Evolutionary conservation across 1,284 basidiomycete genomes (phyloP).

Genomic region (Xerocomus nothofagi): DNA sequence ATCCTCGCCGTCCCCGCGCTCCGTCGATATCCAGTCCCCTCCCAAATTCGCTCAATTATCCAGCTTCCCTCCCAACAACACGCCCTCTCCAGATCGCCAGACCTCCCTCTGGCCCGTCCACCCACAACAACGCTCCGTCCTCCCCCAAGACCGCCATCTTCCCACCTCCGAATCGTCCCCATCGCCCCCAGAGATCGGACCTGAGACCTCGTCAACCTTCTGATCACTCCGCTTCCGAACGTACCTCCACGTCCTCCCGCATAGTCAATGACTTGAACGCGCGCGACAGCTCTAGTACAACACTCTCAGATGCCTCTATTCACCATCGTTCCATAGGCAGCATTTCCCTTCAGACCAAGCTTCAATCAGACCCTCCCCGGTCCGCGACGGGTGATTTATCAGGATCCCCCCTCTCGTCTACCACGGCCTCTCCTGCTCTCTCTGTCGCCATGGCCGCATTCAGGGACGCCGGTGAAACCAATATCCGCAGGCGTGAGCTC

Average conservation of each 20-base stretch:
- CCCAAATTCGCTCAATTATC: conserved; percentile 29
- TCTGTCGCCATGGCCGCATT: conserved; percentile 65
- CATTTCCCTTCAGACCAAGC: conserved; percentile 33
- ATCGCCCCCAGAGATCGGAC: conserved; percentile 59
- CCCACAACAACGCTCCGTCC: conserved; percentile 40
- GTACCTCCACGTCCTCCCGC: conserved; percentile 38
- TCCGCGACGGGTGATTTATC: conserved; percentile 36
- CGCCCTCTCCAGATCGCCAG: conserved; percentile 37
- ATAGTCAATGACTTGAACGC: conserved; percentile 32
- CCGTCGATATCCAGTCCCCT: conserved; percentile 31
- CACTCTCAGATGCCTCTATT: conserved; percentile 42
- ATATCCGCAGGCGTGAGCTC: conserved; percentile 52
- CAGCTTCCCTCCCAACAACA: conserved; percentile 23
- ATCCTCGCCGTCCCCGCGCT: conserved; percentile 23
- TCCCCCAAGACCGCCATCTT: conserved; percentile 39
- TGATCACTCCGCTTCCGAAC: conserved; percentile 46
- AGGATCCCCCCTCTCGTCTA: conserved; percentile 33
- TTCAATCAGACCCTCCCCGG: conserved; percentile 35
- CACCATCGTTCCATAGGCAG: conserved; percentile 31
- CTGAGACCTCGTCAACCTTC: conserved; percentile 44
- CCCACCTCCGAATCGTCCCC: conserved; percentile 46
- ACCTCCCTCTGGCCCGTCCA: conserved; percentile 45
- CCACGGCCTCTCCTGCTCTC: conserved; percentile 46
- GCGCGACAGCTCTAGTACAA: conserved; percentile 39
- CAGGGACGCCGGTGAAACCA: conserved; percentile 52